Conservation (phyloP, 306 rosid species). For the Cucumis melo region DNA sequence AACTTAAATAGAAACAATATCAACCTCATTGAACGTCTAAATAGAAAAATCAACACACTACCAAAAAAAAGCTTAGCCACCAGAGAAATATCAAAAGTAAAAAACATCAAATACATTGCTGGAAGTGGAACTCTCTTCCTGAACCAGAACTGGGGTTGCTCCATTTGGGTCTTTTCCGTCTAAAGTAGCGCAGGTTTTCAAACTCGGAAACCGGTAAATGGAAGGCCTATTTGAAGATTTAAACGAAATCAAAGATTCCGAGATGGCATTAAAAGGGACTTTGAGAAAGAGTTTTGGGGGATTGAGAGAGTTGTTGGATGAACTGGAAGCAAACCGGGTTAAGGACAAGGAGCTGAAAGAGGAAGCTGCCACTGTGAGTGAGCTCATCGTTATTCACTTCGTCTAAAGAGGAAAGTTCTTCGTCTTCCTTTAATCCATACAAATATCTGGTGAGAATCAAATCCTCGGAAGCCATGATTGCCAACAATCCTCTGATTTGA, state of each 20-base stretch:
- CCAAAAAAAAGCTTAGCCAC: neutral
- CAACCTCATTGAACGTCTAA: neutral
- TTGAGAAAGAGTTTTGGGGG: conserved; percentile 11
- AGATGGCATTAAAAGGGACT: conserved; percentile 8
- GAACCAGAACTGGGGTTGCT: conserved; percentile 23
- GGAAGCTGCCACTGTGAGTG: conserved; percentile 4
- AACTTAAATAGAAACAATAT: neutral
- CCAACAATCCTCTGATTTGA: neutral
- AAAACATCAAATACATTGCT: conserved; percentile 20
- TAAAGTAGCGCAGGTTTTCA: conserved; percentile 38
- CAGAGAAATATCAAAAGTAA: neutral
- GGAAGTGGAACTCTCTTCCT: conserved; percentile 29
- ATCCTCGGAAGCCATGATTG: neutral
- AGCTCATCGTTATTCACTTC: conserved; percentile 22
- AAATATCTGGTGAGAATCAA: conserved; percentile 1
- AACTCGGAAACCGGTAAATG: conserved; percentile 13
- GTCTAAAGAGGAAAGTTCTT: neutral
- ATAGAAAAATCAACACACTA: neutral
- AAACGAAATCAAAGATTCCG: conserved; percentile 5
- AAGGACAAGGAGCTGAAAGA: conserved; percentile 6
- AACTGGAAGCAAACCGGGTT: conserved; percentile 15
- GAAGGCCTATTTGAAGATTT: conserved; percentile 3
- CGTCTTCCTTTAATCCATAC: neutral
- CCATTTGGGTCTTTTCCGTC: conserved; percentile 38
- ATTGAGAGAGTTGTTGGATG: conserved; percentile 14